Base-by-base conservation (phyloP, 352 stramenopile genomes). In the Pythium guiyangense region DNA sequence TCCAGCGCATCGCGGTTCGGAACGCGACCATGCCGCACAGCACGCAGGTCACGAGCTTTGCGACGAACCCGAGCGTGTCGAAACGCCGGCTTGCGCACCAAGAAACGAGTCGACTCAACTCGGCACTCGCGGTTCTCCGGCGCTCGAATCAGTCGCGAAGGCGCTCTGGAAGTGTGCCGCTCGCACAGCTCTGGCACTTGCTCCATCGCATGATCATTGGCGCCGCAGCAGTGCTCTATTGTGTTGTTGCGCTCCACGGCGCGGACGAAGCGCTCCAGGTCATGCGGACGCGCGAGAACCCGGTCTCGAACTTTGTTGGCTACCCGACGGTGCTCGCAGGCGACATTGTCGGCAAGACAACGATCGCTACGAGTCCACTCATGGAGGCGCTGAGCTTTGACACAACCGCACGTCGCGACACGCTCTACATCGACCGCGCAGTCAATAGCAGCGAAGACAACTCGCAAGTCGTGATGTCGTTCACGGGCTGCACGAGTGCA, bases 351-450 rank as follows among this genome's bases (percentile, higher is more conserved):
- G 49, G 65, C 20, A 53, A 25, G 18, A 54, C 50, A 6, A 52
- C 58, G 6, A 69, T 81, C 44, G 45, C 54, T n/a, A 57, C 69
- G 9, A 81, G 71, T 50, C 56, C 62, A 0, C 53, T 84, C 0
- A 48, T 81, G 8, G 2, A 46, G 50, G 65, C 40, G 43, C 47
- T 20, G n/a, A 56, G 5, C 49, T 79, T 20, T 40, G 15, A n/a
- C 25, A 20, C 5, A 42, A 60, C 29, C 31, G 69, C 18, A 66
- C 64, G 2, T 15, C 26, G 6, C 12, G 37, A 44, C 46, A 51
- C 18, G 26, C n/a, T 54, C 12, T 48, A 50, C 55, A 6, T 55
- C 42, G 27, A 55, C 39, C 29, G 29, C 18, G 17, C 22, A 6
- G 20, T 46, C 27, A 43, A 18, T 43, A 46, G 39, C 27, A 17